These are phyloP conservation scores for Dacryopinax spathularia DNA, from an alignment of 768 basidiomycete genomes.

Conservation along the genomic window DNA sequence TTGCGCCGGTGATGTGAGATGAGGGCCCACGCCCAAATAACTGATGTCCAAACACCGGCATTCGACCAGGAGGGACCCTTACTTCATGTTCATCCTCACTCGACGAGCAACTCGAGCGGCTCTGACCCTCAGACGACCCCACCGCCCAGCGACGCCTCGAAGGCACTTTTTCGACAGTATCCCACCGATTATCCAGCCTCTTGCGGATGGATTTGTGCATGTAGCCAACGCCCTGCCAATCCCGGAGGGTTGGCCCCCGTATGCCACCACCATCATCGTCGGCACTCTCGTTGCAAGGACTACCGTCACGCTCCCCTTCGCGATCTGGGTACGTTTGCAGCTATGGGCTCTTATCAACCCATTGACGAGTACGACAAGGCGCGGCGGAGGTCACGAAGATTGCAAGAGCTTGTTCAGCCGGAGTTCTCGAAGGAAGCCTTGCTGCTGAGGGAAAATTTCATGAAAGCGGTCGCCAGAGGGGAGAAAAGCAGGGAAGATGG, in stretches of 20 bases:
- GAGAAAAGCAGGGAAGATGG: neutral
- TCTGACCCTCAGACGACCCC: no score
- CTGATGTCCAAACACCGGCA: no score
- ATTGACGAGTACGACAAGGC: constrained; percentile 36
- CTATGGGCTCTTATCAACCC: constrained; percentile 7
- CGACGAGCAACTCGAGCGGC: no score
- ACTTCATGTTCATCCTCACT: no score
- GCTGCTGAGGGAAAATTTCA: constrained; percentile 6
- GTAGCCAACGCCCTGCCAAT: neutral
- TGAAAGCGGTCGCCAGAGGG: constrained; percentile 5
- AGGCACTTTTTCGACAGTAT: neutral
- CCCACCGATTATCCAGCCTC: neutral
- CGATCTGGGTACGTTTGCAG: constrained; percentile 68
- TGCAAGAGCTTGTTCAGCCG: constrained; percentile 49
- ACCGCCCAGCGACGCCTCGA: neutral
- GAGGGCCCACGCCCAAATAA: no score
- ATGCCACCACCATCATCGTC: constrained; percentile 61
- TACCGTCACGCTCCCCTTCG: constrained; percentile 47
- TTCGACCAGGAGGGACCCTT: no score
- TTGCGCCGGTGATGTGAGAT: no score
- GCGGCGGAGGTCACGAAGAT: constrained; percentile 39
- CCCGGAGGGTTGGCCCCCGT: constrained; percentile 17
- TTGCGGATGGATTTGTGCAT: neutral
- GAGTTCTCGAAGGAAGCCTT: constrained; percentile 36
- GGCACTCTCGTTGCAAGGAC: constrained; percentile 48